Evolutionary conservation across 2,329 filamentous ascomycete genomes (phyloP).

Genomic region (Orbilia blumenaviensis): DNA sequence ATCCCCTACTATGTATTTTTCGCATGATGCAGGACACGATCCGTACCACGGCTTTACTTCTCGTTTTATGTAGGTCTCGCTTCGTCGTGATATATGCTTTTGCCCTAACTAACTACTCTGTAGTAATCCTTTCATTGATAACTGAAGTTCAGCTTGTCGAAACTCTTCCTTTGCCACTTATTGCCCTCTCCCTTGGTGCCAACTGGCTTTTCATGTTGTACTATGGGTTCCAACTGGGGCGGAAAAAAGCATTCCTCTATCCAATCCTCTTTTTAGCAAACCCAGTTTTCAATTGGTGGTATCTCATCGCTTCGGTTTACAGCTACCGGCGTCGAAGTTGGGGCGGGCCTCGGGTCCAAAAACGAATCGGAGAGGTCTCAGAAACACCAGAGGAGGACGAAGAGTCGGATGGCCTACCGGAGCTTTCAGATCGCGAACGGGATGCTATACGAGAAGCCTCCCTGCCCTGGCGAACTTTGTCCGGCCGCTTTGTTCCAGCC

Average conservation of each 20-base stretch:
- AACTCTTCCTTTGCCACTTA: conserved; percentile 89
- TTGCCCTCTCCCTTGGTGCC: conserved; percentile 87
- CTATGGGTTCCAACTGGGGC: conserved; percentile 83
- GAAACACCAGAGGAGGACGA: conserved; percentile 12
- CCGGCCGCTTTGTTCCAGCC: conserved; percentile 45
- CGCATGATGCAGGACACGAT: conserved; percentile 97
- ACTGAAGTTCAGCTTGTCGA: conserved; percentile 81
- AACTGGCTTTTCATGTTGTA: conserved; percentile 98
- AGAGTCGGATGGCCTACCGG: conserved; percentile 34
- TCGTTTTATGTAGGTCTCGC: conserved; percentile 60
- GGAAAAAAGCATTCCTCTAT: conserved; percentile 95
- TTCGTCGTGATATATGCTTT: not conserved
- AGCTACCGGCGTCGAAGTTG: conserved; percentile 76
- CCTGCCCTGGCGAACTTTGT: conserved; percentile 48
- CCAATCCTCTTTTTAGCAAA: conserved; percentile 95
- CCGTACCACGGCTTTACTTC: conserved; percentile 88
- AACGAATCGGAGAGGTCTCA: not conserved
- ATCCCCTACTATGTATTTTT: conserved; percentile 84
- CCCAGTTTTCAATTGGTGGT: conserved; percentile 97
- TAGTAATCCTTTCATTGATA: conserved; percentile 85
- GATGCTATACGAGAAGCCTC: conserved; percentile 39
- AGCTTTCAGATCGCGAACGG: conserved; percentile 42
- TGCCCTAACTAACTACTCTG: conserved; percentile 66
- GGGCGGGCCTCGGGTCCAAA: conserved; percentile 79
- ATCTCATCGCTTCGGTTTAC: conserved; percentile 73